These are phyloP conservation scores for Pyrenopolyporus hunteri DNA, from an alignment of 495 filamentous ascomycete species.

Conservation along the genomic window DNA sequence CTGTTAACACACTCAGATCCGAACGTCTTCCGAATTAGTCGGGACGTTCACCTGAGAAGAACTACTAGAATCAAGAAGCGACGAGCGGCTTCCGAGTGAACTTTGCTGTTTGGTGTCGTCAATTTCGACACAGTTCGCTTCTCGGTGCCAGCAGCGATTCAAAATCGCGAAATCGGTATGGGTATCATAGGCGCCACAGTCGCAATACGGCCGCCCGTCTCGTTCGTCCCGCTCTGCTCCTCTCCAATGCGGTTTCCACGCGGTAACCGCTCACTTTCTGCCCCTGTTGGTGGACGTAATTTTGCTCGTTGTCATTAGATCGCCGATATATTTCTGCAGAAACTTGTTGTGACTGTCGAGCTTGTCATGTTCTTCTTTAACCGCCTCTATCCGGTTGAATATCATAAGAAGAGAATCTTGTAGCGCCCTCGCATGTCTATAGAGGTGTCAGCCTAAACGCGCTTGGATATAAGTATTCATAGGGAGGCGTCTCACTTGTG, in stretches of 20 bases:
- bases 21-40: conserved; percentile 18
- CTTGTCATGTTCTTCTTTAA: conserved; percentile 91
- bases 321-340: conserved; percentile 87
- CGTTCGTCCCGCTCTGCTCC: conserved; percentile 9
- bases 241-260: not conserved
- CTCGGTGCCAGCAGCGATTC: conserved; percentile 21
- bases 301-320: conserved; percentile 81
- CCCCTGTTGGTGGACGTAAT: conserved; percentile 66
- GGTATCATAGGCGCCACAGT: conserved; percentile 34
- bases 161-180: conserved; percentile 23
- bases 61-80: conserved; percentile 18
- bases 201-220: conserved; percentile 3
- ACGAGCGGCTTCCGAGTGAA: conserved; percentile 22
- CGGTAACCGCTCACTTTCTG: conserved; percentile 54
- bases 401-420: conserved; percentile 87
- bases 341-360: conserved; percentile 94
- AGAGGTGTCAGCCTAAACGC: conserved; percentile 12
- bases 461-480: conserved; percentile 55
- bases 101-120: conserved; percentile 14
- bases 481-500: conserved; percentile 50
- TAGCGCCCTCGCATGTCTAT: conserved; percentile 82
- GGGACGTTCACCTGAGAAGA: conserved; percentile 12
- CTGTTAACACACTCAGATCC: conserved; percentile 33
- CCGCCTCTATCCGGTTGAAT: conserved; percentile 91
- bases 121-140: conserved; percentile 6